Percentiles rank a stretch among this genome's conserved stretches.
These are phyloP conservation scores for Chionographis japonica DNA, from an alignment of 106 monocot genomes.

Conservation along the genomic window DNA sequence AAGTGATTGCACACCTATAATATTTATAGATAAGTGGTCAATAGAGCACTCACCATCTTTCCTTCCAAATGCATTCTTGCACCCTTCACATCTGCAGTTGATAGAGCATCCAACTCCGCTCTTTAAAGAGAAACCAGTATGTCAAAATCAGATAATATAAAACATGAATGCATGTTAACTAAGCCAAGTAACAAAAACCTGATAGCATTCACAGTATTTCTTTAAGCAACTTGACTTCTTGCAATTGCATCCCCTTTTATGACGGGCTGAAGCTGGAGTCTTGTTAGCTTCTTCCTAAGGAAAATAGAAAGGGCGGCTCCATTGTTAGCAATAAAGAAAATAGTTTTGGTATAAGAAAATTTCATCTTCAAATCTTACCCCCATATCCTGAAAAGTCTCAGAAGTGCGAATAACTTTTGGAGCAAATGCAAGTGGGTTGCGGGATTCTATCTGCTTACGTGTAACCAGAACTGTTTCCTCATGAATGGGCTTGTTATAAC, in stretches of 20 bases:
- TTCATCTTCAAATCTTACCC: slow-evolving; percentile 23
- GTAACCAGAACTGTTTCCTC: slow-evolving; percentile 85
- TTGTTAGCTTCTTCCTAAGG: slow-evolving; percentile 75
- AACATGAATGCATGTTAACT: neutral
- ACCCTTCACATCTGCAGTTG: slow-evolving; percentile 83
- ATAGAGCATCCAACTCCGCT: slow-evolving; percentile 76
- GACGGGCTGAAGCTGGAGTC: slow-evolving; percentile 93
- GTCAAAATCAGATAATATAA: slow-evolving; percentile 4
- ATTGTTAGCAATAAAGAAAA: neutral
- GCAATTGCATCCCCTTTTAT: slow-evolving; percentile 98
- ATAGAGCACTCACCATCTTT: slow-evolving; percentile 47
- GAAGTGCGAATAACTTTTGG: slow-evolving; percentile 83
- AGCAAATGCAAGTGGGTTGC: slow-evolving; percentile 99
- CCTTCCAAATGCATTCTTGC: slow-evolving; percentile 81
- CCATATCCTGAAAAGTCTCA: slow-evolving; percentile 38
- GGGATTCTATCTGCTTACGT: slow-evolving; percentile 94
- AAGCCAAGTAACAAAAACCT: slow-evolving; percentile 46
- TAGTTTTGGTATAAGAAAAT: too few relatives aligned
- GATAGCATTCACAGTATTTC: slow-evolving; percentile 99
- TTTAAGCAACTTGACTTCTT: slow-evolving; percentile 96
- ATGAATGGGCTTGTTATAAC: slow-evolving; percentile 87
- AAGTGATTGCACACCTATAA: too few relatives aligned
- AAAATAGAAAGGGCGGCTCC: neutral
- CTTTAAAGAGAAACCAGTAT: slow-evolving; percentile 25
- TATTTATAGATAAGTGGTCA: too few relatives aligned